Evolutionary conservation across 805 yeast genomes (phyloP).

Genomic region (Tetrapisispora arboricola): DNA sequence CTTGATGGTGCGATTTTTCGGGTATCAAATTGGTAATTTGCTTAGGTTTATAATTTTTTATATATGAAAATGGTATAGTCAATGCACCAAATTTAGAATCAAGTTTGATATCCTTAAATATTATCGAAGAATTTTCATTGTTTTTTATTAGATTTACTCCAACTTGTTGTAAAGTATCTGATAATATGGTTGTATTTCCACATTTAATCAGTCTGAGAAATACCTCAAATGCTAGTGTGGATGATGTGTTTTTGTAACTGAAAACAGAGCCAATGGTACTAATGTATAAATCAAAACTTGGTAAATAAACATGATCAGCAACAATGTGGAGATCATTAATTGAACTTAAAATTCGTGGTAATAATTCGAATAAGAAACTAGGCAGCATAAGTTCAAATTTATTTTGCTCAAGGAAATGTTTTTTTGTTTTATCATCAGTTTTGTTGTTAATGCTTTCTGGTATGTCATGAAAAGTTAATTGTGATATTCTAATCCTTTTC

Average conservation of each 20-base stretch:
- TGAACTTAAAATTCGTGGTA: neutral
- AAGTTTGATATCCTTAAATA: slow-evolving; percentile 7
- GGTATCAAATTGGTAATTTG: neutral
- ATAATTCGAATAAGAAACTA: neutral
- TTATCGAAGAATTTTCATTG: neutral
- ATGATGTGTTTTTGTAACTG: neutral
- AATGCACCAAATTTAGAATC: slow-evolving; percentile 19
- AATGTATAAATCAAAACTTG: neutral
- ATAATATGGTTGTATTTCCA: slow-evolving; percentile 1
- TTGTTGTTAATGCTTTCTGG: neutral
- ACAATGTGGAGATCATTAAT: slow-evolving; percentile 1
- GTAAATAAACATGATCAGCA: slow-evolving; percentile 1
- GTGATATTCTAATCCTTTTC: slow-evolving; percentile 10
- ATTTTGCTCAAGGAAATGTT: no score
- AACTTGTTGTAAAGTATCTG: slow-evolving; percentile 7
- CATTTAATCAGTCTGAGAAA: neutral
- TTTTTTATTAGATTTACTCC: neutral
- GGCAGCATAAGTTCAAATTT: neutral
- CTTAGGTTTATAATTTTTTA: slow-evolving; percentile 2
- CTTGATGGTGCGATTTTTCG: neutral
- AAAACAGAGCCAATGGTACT: slow-evolving; percentile 1
- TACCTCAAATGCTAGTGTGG: neutral
- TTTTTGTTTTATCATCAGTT: neutral
- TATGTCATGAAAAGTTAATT: neutral
- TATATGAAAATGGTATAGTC: slow-evolving; percentile 10